Conservation (phyloP, 140 eudicot genomes). For the Senecio squalidus region DNA sequence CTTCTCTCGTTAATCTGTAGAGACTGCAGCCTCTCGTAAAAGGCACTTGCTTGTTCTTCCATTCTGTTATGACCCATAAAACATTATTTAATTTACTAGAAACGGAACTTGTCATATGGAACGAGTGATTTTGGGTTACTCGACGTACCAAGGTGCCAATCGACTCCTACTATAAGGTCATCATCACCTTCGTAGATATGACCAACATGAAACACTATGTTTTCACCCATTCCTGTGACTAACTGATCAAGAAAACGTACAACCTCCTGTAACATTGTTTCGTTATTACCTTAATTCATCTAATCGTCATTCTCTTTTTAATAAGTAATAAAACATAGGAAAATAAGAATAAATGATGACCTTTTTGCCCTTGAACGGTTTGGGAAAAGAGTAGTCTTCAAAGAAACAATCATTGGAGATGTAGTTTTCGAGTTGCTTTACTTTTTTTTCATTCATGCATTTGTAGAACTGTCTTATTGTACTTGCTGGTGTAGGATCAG, state of each 20-base stretch:
- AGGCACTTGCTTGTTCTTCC: conserved; percentile 82
- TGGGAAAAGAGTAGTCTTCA: conserved; percentile 65
- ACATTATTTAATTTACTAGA: neutral
- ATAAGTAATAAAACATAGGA: neutral
- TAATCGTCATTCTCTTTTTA: neutral
- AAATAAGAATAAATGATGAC: conserved; percentile 35
- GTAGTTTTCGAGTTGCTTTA: conserved; percentile 38
- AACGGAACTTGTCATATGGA: too few relatives aligned
- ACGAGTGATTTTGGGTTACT: neutral
- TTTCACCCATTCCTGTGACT: conserved; percentile 52
- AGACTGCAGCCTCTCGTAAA: conserved; percentile 85
- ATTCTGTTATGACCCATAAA: conserved; percentile 35
- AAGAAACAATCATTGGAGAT: conserved; percentile 55
- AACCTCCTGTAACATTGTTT: conserved; percentile 50
- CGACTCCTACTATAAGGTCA: conserved; percentile 41
- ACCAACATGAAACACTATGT: conserved; percentile 49
- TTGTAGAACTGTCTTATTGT: conserved; percentile 52
- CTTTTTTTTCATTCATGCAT: conserved; percentile 53
- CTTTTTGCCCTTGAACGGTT: conserved; percentile 75
- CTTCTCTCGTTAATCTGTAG: conserved; percentile 46
- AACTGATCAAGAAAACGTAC: conserved; percentile 50
- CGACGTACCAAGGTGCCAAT: conserved; percentile 78
- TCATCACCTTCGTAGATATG: conserved; percentile 49
- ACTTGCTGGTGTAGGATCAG: conserved; percentile 39
- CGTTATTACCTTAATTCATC: neutral